Percentiles rank a stretch among this genome's conserved stretches.
phyloP scores from a whole-genome alignment of 2,329 filamentous ascomycete species.

The Hypoxylon sp. region DNA sequence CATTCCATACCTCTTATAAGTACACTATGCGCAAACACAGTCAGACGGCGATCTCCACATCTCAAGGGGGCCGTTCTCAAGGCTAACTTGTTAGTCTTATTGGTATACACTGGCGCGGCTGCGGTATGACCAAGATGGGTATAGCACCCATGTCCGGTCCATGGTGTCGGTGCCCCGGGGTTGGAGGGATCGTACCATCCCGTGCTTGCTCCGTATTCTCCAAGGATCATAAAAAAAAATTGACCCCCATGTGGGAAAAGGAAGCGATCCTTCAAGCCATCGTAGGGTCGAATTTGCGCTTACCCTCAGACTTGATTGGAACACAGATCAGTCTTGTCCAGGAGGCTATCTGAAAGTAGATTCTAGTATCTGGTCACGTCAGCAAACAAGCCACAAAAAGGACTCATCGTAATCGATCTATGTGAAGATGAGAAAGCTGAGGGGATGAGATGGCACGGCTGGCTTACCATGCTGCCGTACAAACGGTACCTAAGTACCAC shows the following conservation, averaged over 20 bases:
- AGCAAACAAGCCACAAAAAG: conserved; percentile 3
- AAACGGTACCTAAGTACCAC: not conserved
- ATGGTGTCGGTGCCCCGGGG: conserved; percentile 29
- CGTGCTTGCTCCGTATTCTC: conserved; percentile 8
- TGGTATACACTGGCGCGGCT: conserved; percentile 21
- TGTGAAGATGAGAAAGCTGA: not conserved
- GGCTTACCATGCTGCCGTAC: not conserved
- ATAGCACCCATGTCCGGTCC: conserved; percentile 23
- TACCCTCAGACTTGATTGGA: conserved; percentile 16
- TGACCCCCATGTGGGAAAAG: conserved; percentile 15
- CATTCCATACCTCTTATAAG: conserved; percentile 4
- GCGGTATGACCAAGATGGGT: conserved; percentile 8
- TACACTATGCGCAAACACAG: conserved; percentile 16
- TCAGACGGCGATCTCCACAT: conserved; percentile 33
- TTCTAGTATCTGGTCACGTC: not conserved
- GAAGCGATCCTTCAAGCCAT: conserved; percentile 13
- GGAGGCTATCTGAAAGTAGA: conserved; percentile 20
- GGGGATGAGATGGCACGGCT: not conserved
- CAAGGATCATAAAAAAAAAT: conserved; percentile 20
- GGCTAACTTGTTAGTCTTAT: conserved; percentile 36
- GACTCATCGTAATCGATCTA: not conserved
- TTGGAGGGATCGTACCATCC: conserved; percentile 18
- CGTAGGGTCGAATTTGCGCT: conserved; percentile 5
- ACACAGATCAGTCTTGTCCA: conserved; percentile 1
- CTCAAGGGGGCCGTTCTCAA: conserved; percentile 19